phyloP scores from a whole-genome alignment of 1,284 basidiomycete species.

The Ceratobasidium sp. region DNA sequence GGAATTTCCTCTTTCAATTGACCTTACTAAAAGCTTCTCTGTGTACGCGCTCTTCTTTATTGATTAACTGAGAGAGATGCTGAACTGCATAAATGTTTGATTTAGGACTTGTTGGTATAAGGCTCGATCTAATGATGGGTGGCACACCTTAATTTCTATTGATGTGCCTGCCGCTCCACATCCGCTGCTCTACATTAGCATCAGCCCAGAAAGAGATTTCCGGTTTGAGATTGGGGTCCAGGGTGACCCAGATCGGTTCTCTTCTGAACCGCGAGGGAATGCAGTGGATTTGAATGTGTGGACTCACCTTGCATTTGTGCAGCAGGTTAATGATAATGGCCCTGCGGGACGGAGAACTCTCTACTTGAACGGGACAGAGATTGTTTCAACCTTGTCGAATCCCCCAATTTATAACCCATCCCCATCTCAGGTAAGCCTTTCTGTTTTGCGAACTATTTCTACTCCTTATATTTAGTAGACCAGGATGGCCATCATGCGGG shows the following conservation, averaged over 20 bases:
- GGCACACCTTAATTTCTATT: not conserved
- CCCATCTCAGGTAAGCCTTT: not conserved
- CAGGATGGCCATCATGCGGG: not conserved
- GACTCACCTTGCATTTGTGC: not conserved
- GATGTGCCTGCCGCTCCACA: not conserved
- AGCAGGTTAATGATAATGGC: not conserved
- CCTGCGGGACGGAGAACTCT: not conserved
- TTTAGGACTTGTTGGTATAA: constrained; percentile 2
- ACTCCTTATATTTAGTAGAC: too few species aligned
- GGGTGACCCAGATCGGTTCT: not conserved
- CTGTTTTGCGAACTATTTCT: too few species aligned
- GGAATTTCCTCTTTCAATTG: constrained; percentile 1
- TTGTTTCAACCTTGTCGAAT: not conserved
- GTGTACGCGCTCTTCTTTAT: not conserved
- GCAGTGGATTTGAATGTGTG: not conserved
- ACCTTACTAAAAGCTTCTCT: not conserved
- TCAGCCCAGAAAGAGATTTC: not conserved
- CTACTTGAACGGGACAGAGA: not conserved
- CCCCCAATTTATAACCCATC: not conserved
- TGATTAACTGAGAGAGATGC: too few species aligned
- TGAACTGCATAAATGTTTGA: too few species aligned
- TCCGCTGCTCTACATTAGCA: constrained; percentile 1
- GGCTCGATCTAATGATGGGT: not conserved
- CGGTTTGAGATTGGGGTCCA: not conserved
- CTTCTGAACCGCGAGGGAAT: not conserved